These are phyloP conservation scores for Alternaria triticina DNA, from an alignment of 2,329 filamentous ascomycete species.

Conservation along the genomic window DNA sequence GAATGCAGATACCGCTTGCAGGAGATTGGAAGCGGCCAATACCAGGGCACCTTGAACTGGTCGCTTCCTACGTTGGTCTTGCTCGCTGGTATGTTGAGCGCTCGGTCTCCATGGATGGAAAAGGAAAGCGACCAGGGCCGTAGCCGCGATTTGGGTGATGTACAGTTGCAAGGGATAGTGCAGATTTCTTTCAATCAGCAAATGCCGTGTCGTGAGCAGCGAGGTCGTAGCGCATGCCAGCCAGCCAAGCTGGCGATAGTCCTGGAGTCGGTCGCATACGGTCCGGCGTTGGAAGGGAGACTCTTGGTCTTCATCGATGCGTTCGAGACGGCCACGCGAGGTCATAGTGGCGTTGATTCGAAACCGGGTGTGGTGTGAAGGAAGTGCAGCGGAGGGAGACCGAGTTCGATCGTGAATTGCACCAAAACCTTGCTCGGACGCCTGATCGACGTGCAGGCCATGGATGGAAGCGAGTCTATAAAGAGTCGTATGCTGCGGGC, in stretches of 20 bases:
- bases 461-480: constrained; percentile 1
- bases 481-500: background rate
- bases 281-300: background rate
- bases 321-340: background rate
- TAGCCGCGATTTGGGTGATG: constrained; percentile 18
- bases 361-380: background rate
- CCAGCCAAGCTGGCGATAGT: constrained; percentile 19
- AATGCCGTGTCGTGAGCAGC: constrained; percentile 25
- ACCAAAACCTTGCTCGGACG: background rate
- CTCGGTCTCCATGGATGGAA: background rate
- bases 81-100: background rate
- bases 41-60: constrained; percentile 6
- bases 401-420: background rate
- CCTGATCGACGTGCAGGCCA: constrained; percentile 2
- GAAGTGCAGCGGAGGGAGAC: background rate
- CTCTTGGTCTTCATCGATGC: background rate
- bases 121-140: constrained; percentile 5
- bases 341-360: constrained; percentile 1
- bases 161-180: constrained; percentile 30
- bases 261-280: constrained; percentile 4
- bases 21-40: constrained; percentile 6
- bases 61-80: background rate
- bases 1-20: constrained; percentile 29
- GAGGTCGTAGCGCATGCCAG: constrained; percentile 22
- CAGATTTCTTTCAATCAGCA: constrained; percentile 32